These are phyloP conservation scores for Amanita thiersii DNA, from an alignment of 768 basidiomycete species.

Conservation along the genomic window DNA sequence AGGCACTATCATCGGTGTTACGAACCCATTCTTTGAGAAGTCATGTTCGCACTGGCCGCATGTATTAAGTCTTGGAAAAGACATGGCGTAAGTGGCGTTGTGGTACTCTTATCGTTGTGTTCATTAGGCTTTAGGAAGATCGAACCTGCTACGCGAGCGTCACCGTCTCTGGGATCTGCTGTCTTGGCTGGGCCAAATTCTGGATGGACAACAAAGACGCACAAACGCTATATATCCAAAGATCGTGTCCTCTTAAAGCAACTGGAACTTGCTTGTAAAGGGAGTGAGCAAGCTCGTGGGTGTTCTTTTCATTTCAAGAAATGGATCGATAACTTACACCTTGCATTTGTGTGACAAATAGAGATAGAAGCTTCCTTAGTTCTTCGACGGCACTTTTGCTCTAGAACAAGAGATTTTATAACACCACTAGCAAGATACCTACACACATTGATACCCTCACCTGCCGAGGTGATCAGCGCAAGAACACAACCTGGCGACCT, in stretches of 20 bases:
- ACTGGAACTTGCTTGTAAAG: slow-evolving; percentile 53
- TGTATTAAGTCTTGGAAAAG: slow-evolving; percentile 58
- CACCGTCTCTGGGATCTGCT: not conserved
- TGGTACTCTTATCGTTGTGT: not conserved
- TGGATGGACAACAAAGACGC: slow-evolving; percentile 72
- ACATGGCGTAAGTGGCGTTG: slow-evolving; percentile 27
- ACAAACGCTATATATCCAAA: slow-evolving; percentile 81
- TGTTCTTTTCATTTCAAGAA: slow-evolving; percentile 12
- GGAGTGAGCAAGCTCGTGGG: slow-evolving; percentile 45
- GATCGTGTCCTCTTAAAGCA: slow-evolving; percentile 67
- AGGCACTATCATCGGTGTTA: slow-evolving; percentile 75
- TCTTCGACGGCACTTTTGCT: slow-evolving; percentile 75
- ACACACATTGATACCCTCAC: slow-evolving; percentile 75
- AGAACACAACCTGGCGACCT: slow-evolving; percentile 21
- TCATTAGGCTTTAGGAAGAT: slow-evolving; percentile 5
- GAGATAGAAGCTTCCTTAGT: slow-evolving; percentile 55
- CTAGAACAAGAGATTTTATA: slow-evolving; percentile 78
- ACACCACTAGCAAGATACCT: slow-evolving; percentile 90
- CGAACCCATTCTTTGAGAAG: slow-evolving; percentile 81
- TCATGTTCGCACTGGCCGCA: slow-evolving; percentile 85
- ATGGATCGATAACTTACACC: slow-evolving; percentile 6
- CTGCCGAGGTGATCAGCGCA: slow-evolving; percentile 37
- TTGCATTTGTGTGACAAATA: slow-evolving; percentile 17
- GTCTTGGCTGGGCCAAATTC: slow-evolving; percentile 43
- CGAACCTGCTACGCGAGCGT: slow-evolving; percentile 11